A percentile compares a stretch with the other conserved stretches of the same genome.
Evolutionary conservation across 495 filamentous ascomycete species (phyloP).

Genomic region (Penicillium angulare): DNA sequence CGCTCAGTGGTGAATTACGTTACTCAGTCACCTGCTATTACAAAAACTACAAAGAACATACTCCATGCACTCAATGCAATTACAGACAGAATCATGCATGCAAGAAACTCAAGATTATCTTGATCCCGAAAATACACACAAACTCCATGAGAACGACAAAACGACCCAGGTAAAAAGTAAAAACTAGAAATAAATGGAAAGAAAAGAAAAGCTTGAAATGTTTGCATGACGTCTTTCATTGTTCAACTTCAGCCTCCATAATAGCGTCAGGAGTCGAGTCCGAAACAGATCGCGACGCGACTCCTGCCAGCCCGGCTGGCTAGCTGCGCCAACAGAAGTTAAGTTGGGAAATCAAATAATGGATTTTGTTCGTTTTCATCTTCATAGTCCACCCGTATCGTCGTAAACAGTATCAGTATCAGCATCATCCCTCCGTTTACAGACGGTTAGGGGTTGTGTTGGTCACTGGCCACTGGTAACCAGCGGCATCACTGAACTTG

Average conservation of each 20-base stretch:
- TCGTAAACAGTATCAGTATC: conserved; percentile 24
- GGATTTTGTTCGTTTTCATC: conserved; percentile 29
- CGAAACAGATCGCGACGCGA: conserved; percentile 12
- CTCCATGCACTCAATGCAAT: no score
- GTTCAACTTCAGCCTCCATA: conserved; percentile 14
- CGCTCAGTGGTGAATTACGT: no score
- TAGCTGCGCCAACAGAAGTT: conserved; percentile 10
- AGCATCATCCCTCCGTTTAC: conserved; percentile 39
- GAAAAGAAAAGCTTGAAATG: conserved; percentile 3
- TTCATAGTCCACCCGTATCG: conserved; percentile 23
- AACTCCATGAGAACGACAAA: background rate
- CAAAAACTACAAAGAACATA: no score
- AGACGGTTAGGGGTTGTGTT: conserved; percentile 70
- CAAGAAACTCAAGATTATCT: background rate
- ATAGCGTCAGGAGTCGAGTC: conserved; percentile 3
- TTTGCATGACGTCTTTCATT: conserved; percentile 18
- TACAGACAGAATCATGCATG: background rate
- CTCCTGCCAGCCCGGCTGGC: conserved; percentile 12
- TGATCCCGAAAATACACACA: conserved; percentile 2
- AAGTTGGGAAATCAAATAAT: conserved; percentile 14
- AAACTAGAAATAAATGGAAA: conserved; percentile 3
- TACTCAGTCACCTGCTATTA: no score
- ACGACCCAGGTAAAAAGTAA: background rate
- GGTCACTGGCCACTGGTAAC: conserved; percentile 85
- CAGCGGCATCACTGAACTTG: conserved; percentile 96